Base-by-base conservation (phyloP, 371 early-diverging fungal genomes). In the Chytridiales sp. region DNA sequence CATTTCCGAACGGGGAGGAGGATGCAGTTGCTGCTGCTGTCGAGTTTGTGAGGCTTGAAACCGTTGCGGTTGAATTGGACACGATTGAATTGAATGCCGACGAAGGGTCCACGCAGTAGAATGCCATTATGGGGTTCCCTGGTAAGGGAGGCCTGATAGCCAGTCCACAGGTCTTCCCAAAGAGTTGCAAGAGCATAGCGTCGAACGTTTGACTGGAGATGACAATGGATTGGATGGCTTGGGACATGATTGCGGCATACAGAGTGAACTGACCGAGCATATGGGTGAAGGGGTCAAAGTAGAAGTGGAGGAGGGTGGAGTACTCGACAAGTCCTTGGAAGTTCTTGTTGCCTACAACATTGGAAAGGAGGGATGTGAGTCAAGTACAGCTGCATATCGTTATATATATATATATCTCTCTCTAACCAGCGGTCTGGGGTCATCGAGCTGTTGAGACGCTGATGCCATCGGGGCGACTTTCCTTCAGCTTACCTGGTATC, bases 401-500 rank as follows among this genome's bases (percentile, higher is more conserved):
- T n/a, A n/a, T n/a, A n/a, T n/a, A n/a, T n/a, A n/a, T n/a, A n/a
- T n/a, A n/a, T n/a, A n/a, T n/a, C n/a, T n/a, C n/a, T n/a, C n/a
- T n/a, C n/a, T n/a, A n/a, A n/a, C n/a, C n/a, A n/a, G n/a, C n/a
- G n/a, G 2, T 40, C 17, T 15, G 15, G 40, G 19, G 40, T 40
- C 19, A n/a, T 40, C 40, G 40, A 17, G 40, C 19, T 40, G 40
- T 19, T 40, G 40, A 40, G 19, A 40, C 9, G n/a, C 22, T 15
- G 40, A 19, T 39, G 40, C 17, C 17, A 19, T 39, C 15, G 40
- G 40, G n/a, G n/a, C n/a, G n/a, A n/a, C n/a, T n/a, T n/a, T n/a
- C n/a, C n/a, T n/a, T n/a, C n/a, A n/a, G n/a, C 0, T 1, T 43
- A 52, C 90, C 91, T 15, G 85, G 84, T 36, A 89, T 81, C 48